A percentile compares a stretch with the other conserved stretches of the same genome.
Conservation (phyloP, 306 rosid species). For the Cucumis melo region DNA sequence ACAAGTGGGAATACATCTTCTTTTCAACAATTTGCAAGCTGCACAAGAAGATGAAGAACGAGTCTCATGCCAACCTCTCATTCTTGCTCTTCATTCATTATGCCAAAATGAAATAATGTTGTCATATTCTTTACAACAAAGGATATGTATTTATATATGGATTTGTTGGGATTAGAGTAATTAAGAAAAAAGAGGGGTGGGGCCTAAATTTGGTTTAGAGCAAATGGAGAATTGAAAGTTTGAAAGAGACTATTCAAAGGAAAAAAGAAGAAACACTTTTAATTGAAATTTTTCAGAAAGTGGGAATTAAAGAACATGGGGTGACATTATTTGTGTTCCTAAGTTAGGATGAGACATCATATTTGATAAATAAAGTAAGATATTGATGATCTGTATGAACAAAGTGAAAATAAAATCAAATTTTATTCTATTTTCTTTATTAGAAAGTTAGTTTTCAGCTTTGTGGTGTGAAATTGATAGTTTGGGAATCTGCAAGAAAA, state of each 20-base stretch:
- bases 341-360: slow-evolving; percentile 36
- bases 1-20: slow-evolving; percentile 67
- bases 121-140: not conserved
- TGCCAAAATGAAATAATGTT: not conserved
- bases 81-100: slow-evolving; percentile 12
- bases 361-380: slow-evolving; percentile 22
- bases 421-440: not conserved
- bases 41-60: slow-evolving; percentile 90
- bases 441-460: not conserved
- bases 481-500: slow-evolving; percentile 27
- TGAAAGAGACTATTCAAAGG: slow-evolving; percentile 2
- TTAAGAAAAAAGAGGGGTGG: not conserved
- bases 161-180: not conserved
- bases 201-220: not conserved
- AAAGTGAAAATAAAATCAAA: slow-evolving; percentile 11
- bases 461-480: slow-evolving; percentile 13
- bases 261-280: not conserved
- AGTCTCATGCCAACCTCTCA: slow-evolving; percentile 54
- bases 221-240: not conserved
- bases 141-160: not conserved
- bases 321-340: slow-evolving; percentile 20
- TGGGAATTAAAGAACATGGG: slow-evolving; percentile 15
- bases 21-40: slow-evolving; percentile 76
- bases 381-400: slow-evolving; percentile 16
- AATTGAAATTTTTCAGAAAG: not conserved